Percentiles rank a stretch among this genome's conserved stretches.
Conservation (phyloP, 805 yeast genomes). For the Wickerhamiella musiphila region DNA sequence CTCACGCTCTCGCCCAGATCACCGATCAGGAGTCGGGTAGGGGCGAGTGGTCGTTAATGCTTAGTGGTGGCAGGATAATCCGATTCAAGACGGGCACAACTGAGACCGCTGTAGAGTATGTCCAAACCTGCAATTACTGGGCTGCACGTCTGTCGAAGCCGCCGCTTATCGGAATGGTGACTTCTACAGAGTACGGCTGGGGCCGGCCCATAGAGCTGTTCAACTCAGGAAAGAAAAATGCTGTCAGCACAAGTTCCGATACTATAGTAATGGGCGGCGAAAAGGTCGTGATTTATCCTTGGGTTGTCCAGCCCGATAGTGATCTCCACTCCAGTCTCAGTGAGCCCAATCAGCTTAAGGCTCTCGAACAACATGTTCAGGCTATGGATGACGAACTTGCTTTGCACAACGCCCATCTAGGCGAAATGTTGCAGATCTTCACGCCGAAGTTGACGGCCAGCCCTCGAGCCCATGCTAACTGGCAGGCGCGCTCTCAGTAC, state of each 20-base stretch:
- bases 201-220: slow-evolving; percentile 11
- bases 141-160: slow-evolving; percentile 70
- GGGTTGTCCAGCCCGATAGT: slow-evolving; percentile 21
- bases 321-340: slow-evolving; percentile 18
- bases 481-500: slow-evolving; percentile 21
- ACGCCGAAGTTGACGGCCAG: slow-evolving; percentile 15
- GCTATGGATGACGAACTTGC: slow-evolving; percentile 26
- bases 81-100: slow-evolving; percentile 49
- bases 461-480: slow-evolving; percentile 18
- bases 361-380: slow-evolving; percentile 26
- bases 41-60: slow-evolving; percentile 36
- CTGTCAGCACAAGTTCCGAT: slow-evolving; percentile 1
- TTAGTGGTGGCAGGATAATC: slow-evolving; percentile 32
- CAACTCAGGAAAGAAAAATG: slow-evolving; percentile 1
- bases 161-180: slow-evolving; percentile 53
- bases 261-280: slow-evolving; percentile 15
- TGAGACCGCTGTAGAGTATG: slow-evolving; percentile 51
- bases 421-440: slow-evolving; percentile 22
- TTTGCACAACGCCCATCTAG: slow-evolving; percentile 28
- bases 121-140: slow-evolving; percentile 78
- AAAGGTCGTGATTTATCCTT: slow-evolving; percentile 15
- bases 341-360: slow-evolving; percentile 24
- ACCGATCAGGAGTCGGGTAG: slow-evolving; percentile 19
- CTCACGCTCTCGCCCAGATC: slow-evolving; percentile 29
- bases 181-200: slow-evolving; percentile 76